These are phyloP conservation scores for Macaranga tanarius DNA, from an alignment of 441 rosid genomes.

Conservation along the genomic window DNA sequence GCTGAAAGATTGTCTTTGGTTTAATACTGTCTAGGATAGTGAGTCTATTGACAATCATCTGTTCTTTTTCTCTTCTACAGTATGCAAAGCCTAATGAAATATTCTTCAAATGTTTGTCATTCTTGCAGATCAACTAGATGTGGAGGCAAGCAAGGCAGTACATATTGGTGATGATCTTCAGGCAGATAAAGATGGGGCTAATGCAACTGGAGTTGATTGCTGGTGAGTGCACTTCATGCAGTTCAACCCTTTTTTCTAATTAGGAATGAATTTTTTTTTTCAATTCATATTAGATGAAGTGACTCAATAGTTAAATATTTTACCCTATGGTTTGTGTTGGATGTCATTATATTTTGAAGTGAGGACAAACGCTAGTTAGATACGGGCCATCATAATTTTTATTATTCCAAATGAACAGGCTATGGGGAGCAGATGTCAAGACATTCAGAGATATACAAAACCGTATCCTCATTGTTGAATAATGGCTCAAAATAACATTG, in stretches of 20 bases:
- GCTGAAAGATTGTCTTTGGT: neutral
- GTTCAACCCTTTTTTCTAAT: neutral
- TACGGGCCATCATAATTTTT: neutral
- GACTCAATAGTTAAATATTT: no score
- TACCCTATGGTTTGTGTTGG: no score
- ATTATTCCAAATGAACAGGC: constrained; percentile 42
- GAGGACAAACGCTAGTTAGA: neutral
- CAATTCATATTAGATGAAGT: neutral
- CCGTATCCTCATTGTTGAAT: constrained; percentile 40
- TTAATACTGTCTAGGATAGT: neutral
- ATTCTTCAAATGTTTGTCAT: neutral
- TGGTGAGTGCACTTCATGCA: constrained; percentile 41
- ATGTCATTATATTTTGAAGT: no score
- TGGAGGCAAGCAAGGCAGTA: constrained; percentile 53
- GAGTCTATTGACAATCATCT: neutral
- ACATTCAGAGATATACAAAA: constrained; percentile 58
- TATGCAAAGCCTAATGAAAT: no score
- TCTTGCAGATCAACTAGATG: constrained; percentile 50
- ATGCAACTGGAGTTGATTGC: constrained; percentile 64
- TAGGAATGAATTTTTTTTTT: neutral
- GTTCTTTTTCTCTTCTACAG: neutral
- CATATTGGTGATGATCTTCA: constrained; percentile 76
- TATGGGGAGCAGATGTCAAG: constrained; percentile 73
- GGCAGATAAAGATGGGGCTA: constrained; percentile 77
- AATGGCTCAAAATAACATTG: constrained; percentile 11